Evolutionary conservation across 805 yeast species (phyloP).

Genomic region (Saturnispora sekii): DNA sequence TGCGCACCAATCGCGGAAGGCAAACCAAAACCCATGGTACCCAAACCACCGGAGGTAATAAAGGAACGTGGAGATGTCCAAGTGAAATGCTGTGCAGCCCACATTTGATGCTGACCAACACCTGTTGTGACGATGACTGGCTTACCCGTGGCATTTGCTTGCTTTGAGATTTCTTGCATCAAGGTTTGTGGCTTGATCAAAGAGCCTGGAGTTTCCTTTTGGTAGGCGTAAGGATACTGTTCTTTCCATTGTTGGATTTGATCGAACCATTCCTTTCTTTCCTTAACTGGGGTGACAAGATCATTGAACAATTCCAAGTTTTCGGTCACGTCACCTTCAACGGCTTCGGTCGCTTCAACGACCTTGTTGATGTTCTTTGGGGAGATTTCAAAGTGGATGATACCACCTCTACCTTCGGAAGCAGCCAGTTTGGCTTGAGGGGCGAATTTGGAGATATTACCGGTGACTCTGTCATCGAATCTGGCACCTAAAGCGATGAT

Average conservation of each 20-base stretch:
- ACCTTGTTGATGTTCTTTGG: conserved; percentile 98
- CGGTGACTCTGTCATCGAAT: conserved; percentile 97
- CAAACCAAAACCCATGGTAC: conserved; percentile 97
- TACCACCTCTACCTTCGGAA: conserved; percentile 83
- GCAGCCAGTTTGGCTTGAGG: conserved; percentile 92
- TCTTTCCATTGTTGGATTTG: conserved; percentile 74
- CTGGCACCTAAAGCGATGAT: conserved; percentile 94
- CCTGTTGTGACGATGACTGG: conserved; percentile 92
- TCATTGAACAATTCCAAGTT: conserved; percentile 71
- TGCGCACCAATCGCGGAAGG: conserved; percentile 99
- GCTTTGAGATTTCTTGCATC: conserved; percentile 64
- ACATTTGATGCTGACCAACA: conserved; percentile 99
- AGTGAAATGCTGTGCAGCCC: conserved; percentile 98
- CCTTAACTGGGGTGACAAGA: conserved; percentile 49
- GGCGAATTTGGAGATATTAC: conserved; percentile 77
- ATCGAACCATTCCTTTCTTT: conserved; percentile 73
- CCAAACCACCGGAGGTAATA: conserved; percentile 97
- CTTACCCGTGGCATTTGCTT: conserved; percentile 52
- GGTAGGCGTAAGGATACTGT: conserved; percentile 78
- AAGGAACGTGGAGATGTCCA: conserved; percentile 90
- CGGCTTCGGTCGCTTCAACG: conserved; percentile 90
- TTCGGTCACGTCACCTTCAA: conserved; percentile 89
- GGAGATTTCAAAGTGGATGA: conserved; percentile 88
- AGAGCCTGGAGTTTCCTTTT: conserved; percentile 69
- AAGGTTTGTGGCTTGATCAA: conserved; percentile 90